Evolutionary conservation across 371 early-diverging fungal species (phyloP).

Genomic region (Amoeboradix gromovi): DNA sequence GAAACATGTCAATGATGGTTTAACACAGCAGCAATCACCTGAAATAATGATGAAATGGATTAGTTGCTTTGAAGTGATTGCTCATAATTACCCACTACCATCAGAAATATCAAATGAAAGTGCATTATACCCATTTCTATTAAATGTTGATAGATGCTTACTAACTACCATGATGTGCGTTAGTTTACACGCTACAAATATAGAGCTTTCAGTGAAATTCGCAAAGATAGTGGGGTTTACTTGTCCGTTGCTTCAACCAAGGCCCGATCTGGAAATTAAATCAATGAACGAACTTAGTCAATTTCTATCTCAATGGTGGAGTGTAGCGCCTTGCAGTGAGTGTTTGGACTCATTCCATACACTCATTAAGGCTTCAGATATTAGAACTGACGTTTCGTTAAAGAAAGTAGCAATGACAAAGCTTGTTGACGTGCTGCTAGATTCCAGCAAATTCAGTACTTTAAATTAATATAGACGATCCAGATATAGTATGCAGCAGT

Average conservation of each 20-base stretch:
- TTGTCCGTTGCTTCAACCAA: neutral
- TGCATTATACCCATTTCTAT: neutral
- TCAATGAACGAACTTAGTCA: neutral
- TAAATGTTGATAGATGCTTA: neutral
- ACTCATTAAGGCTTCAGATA: neutral
- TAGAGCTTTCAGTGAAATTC: neutral
- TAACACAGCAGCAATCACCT: neutral
- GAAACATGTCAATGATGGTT: neutral
- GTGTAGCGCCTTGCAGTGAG: neutral
- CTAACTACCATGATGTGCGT: neutral
- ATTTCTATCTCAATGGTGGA: neutral
- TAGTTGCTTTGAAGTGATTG: neutral
- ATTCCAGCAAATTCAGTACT: neutral
- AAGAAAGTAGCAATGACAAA: neutral
- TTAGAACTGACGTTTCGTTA: neutral
- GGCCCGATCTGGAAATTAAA: neutral
- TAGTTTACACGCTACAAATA: neutral
- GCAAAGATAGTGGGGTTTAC: neutral
- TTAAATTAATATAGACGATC: neutral
- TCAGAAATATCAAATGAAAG: neutral
- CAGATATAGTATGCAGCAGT: neutral
- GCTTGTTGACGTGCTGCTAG: neutral
- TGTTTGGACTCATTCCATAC: neutral
- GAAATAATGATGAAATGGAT: neutral
- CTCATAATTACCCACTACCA: neutral